These are phyloP conservation scores for Neurospora terricola DNA, from an alignment of 495 filamentous ascomycete genomes.

Conservation along the genomic window DNA sequence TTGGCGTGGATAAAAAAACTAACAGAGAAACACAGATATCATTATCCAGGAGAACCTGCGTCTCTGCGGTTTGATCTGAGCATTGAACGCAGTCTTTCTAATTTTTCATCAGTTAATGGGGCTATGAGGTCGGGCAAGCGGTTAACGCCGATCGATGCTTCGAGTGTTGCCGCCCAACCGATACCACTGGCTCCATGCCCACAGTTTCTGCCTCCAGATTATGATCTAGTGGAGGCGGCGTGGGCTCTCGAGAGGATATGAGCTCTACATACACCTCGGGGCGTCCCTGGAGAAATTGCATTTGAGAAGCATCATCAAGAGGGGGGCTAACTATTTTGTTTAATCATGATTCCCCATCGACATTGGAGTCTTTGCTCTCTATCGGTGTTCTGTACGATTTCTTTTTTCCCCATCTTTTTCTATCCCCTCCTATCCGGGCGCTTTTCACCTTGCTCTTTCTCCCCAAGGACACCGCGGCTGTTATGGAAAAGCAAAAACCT, in stretches of 20 bases:
- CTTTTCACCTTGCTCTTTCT: slow-evolving; percentile 1
- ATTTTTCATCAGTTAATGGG: background rate
- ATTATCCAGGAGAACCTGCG: slow-evolving; percentile 99
- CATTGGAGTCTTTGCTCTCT: slow-evolving; percentile 14
- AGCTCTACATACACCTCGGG: slow-evolving; percentile 2
- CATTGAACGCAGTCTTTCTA: background rate
- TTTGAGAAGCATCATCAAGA: slow-evolving; percentile 11
- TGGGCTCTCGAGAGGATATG: slow-evolving; percentile 1
- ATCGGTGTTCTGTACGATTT: slow-evolving; percentile 18
- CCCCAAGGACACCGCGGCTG: background rate
- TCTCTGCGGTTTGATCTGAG: slow-evolving; percentile 92
- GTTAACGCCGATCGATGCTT: background rate
- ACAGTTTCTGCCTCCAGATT: slow-evolving; percentile 5
- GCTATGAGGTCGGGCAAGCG: background rate
- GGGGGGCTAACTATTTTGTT: slow-evolving; percentile 27
- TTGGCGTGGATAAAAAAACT: slow-evolving; percentile 12
- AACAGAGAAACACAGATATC: slow-evolving; percentile 58
- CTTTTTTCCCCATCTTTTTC: slow-evolving; percentile 8
- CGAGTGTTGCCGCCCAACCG: slow-evolving; percentile 8
- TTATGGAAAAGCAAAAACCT: slow-evolving; percentile 1
- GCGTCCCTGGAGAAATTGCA: slow-evolving; percentile 10
- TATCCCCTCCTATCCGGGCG: slow-evolving; percentile 3
- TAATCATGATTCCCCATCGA: slow-evolving; percentile 25
- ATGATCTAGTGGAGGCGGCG: background rate
- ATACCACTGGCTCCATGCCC: background rate